A percentile compares a stretch with the other conserved stretches of the same genome.
phyloP scores from a whole-genome alignment of 768 basidiomycete genomes.

The Pleurotus pulmonarius region DNA sequence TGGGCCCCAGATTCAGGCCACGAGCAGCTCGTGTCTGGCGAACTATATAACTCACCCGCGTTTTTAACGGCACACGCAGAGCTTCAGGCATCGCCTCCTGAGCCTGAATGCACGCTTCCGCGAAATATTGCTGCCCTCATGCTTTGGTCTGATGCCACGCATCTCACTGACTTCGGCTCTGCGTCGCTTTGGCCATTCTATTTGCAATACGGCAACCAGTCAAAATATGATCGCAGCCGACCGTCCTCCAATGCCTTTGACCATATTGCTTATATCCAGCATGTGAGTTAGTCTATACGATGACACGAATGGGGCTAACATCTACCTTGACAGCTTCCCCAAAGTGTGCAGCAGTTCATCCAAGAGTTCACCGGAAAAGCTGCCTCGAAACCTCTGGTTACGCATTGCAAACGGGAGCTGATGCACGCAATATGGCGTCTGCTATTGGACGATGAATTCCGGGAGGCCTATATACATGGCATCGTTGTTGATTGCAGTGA shows the following conservation, averaged over 20 bases:
- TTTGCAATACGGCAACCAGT: conserved; percentile 12
- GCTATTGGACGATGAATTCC: conserved; percentile 28
- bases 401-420: conserved; percentile 7
- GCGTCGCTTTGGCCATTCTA: conserved; percentile 13
- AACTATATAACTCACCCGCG: neutral
- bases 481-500: conserved; percentile 26
- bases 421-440: conserved; percentile 7
- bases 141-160: conserved; percentile 15
- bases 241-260: neutral
- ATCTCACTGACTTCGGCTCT: conserved; percentile 11
- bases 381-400: neutral
- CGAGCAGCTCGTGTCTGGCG: neutral
- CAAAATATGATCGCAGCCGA: conserved; percentile 6
- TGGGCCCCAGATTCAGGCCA: neutral
- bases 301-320: too few relatives aligned
- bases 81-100: neutral
- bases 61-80: neutral
- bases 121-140: conserved; percentile 10
- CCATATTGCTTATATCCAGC: conserved; percentile 9
- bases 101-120: conserved; percentile 10
- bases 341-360: neutral
- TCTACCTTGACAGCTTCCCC: neutral
- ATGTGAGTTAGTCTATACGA: neutral
- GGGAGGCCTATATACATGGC: conserved; percentile 27
- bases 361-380: neutral